Evolutionary conservation across 345 rosid genomes (phyloP).

Genomic region (Eucalyptus tenuipes): DNA sequence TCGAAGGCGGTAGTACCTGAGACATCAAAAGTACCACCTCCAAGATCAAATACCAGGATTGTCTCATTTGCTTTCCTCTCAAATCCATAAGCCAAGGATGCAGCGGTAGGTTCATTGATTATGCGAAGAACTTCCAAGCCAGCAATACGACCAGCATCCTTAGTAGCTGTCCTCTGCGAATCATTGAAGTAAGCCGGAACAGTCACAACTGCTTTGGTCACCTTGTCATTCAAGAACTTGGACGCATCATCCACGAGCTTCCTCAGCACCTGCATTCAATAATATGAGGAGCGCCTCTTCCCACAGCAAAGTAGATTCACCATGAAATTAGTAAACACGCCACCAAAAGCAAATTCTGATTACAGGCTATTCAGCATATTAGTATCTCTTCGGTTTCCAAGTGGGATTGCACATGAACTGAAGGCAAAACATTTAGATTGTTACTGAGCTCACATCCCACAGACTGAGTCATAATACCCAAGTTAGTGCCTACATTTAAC

Average conservation of each 20-base stretch:
- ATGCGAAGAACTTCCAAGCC: constrained; percentile 84
- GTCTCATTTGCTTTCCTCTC: constrained; percentile 94
- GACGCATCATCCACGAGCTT: constrained; percentile 98
- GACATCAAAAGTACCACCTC: constrained; percentile 99
- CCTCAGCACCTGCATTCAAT: constrained; percentile 62
- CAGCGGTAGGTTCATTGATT: constrained; percentile 97
- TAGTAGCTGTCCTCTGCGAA: constrained; percentile 92
- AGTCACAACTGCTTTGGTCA: constrained; percentile 71
- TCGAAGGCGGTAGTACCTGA: constrained; percentile 45
- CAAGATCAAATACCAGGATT: constrained; percentile 95
- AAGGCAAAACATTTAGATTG: background rate
- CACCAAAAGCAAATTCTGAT: background rate
- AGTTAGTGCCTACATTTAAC: background rate
- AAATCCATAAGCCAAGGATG: constrained; percentile 95
- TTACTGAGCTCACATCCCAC: background rate
- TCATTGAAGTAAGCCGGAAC: constrained; percentile 84
- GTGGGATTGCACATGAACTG: background rate
- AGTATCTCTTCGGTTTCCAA: background rate
- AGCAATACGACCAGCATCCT: constrained; percentile 94
- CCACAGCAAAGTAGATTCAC: background rate
- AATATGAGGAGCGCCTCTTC: background rate
- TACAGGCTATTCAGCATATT: background rate
- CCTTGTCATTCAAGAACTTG: constrained; percentile 67
- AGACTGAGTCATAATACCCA: background rate
- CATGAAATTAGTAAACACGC: background rate